Conservation (phyloP, 148 eudicot species). For the Camellia granthamiana region DNA sequence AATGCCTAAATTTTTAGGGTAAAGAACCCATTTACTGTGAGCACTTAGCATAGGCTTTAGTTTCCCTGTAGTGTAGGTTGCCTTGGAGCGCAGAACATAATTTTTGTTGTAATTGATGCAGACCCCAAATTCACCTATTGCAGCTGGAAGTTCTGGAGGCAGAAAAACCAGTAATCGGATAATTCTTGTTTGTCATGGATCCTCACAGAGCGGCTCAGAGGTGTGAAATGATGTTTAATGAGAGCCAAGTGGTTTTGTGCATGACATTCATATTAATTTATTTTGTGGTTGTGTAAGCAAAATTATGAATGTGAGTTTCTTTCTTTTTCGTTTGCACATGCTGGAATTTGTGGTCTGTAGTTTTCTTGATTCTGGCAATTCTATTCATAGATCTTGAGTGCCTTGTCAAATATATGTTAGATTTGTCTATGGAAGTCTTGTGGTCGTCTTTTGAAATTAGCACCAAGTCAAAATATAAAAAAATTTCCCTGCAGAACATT, state of each 20-base stretch:
- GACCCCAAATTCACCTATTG: too few relatives aligned
- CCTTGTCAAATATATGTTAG: not conserved
- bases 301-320: not conserved
- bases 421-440: not conserved
- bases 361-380: conserved; percentile 8
- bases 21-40: too few relatives aligned
- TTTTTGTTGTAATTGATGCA: too few relatives aligned
- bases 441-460: not conserved
- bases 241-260: not conserved
- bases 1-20: too few relatives aligned
- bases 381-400: not conserved
- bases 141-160: too few relatives aligned
- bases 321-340: not conserved
- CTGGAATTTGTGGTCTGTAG: not conserved
- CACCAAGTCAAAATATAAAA: not conserved
- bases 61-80: too few relatives aligned
- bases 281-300: conserved; percentile 17
- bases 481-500: not conserved
- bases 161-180: too few relatives aligned
- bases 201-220: too few relatives aligned
- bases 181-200: too few relatives aligned
- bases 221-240: too few relatives aligned
- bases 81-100: too few relatives aligned
- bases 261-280: not conserved
- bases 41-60: too few relatives aligned